A percentile compares a stretch with the other conserved stretches of the same genome.
Conservation (phyloP, 441 rosid genomes). For the Adansonia grandidieri region DNA sequence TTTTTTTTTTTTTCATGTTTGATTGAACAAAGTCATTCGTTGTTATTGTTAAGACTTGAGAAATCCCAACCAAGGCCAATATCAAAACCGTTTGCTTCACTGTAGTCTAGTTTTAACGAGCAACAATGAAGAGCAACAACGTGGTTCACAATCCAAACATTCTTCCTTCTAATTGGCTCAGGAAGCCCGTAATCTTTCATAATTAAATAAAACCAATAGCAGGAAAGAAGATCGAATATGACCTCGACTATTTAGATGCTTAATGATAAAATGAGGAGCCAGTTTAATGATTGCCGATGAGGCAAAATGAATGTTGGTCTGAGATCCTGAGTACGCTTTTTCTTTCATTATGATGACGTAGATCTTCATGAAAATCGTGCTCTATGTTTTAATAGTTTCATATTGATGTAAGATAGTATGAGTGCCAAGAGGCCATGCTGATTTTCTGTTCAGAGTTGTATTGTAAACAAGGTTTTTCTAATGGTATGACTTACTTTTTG, state of each 20-base stretch:
- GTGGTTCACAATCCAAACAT: constrained; percentile 6
- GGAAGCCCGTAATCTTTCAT: background rate
- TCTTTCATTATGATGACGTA: constrained; percentile 10
- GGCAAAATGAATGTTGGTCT: background rate
- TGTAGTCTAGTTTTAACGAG: background rate
- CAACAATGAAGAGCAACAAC: constrained; percentile 2
- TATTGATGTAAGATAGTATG: constrained; percentile 8
- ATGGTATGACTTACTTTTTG: background rate
- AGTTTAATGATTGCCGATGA: background rate
- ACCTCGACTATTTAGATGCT: background rate
- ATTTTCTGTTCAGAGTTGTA: background rate
- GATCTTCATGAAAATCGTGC: constrained; percentile 8
- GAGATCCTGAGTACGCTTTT: background rate
- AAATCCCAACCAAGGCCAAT: background rate
- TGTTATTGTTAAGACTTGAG: background rate
- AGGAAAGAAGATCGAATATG: constrained; percentile 3
- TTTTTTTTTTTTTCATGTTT: background rate
- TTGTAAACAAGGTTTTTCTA: background rate
- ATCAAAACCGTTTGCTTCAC: background rate
- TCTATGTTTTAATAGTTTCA: constrained; percentile 7
- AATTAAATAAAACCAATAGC: background rate
- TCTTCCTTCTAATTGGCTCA: background rate
- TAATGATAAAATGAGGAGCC: background rate
- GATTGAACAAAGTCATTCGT: background rate
- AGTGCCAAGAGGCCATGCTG: background rate